phyloP scores from a whole-genome alignment of 1,284 basidiomycete species.

The Grifola frondosa region DNA sequence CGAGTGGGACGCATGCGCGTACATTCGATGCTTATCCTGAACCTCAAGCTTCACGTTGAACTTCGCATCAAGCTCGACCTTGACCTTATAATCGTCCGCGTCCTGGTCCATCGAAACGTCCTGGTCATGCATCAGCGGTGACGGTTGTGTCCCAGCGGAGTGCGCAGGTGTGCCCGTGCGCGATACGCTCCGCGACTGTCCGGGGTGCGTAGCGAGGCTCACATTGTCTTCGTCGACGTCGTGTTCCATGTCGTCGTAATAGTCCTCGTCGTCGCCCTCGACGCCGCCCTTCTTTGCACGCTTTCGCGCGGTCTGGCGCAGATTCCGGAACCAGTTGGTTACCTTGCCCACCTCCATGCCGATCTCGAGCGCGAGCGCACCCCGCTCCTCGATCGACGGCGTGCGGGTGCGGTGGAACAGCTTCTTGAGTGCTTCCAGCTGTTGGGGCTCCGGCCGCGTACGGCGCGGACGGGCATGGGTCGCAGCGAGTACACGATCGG shows the following conservation, averaged over 20 bases:
- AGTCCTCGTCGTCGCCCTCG: slow-evolving; percentile 31
- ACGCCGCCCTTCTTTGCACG: slow-evolving; percentile 35
- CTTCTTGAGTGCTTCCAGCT: slow-evolving; percentile 70
- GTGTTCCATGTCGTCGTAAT: slow-evolving; percentile 30
- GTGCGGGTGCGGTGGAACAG: slow-evolving; percentile 66
- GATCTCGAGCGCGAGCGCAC: slow-evolving; percentile 66
- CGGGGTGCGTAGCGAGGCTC: slow-evolving; percentile 23
- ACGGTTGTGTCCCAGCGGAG: slow-evolving; percentile 20
- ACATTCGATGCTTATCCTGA: slow-evolving; percentile 20
- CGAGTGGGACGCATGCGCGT: slow-evolving; percentile 22
- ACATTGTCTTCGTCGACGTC: slow-evolving; percentile 28
- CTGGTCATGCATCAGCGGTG: slow-evolving; percentile 5
- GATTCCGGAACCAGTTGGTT: slow-evolving; percentile 84
- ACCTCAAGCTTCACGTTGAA: slow-evolving; percentile 1
- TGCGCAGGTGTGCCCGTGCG: slow-evolving; percentile 27
- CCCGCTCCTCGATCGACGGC: slow-evolving; percentile 77
- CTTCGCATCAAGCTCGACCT: slow-evolving; percentile 38
- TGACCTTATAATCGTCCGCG: slow-evolving; percentile 37
- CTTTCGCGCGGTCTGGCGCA: slow-evolving; percentile 71
- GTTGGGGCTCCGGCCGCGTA: slow-evolving; percentile 74
- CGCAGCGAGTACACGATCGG: slow-evolving; percentile 27
- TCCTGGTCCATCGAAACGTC: slow-evolving; percentile 25
- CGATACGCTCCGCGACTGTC: slow-evolving; percentile 23
- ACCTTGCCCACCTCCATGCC: slow-evolving; percentile 80
- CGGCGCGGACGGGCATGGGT: slow-evolving; percentile 43